phyloP scores from a whole-genome alignment of 805 yeast genomes.

The Brettanomyces sp. region DNA sequence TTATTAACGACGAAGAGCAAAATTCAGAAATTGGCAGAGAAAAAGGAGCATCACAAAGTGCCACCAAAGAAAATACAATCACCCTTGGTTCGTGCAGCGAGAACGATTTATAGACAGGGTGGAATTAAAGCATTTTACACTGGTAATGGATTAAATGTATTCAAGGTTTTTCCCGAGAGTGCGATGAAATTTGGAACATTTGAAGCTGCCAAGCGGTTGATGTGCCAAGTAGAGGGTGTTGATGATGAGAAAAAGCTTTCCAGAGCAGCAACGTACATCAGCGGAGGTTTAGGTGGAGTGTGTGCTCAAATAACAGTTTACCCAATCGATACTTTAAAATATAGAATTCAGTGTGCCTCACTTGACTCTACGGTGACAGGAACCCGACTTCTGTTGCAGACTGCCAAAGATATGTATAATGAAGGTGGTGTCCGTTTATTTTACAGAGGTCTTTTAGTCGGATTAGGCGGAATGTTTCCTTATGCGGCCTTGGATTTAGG shows the following conservation, averaged over 20 bases:
- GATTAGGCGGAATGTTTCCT: conserved; percentile 94
- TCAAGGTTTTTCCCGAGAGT: conserved; percentile 93
- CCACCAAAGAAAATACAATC: conserved; percentile 46
- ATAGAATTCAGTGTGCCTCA: conserved; percentile 87
- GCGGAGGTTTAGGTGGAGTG: conserved; percentile 97
- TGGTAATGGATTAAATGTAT: conserved; percentile 88
- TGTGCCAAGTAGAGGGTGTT: conserved; percentile 71
- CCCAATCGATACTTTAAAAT: conserved; percentile 92
- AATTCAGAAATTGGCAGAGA: conserved; percentile 23
- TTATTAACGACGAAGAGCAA: conserved; percentile 47
- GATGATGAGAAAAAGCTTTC: conserved; percentile 63
- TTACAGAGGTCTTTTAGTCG: conserved; percentile 82
- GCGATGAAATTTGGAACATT: conserved; percentile 97
- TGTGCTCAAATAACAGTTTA: conserved; percentile 86
- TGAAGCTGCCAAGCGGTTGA: conserved; percentile 70
- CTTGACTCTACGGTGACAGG: conserved; percentile 56
- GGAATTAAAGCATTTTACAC: conserved; percentile 85
- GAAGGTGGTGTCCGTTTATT: conserved; percentile 75
- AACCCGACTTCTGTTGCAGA: conserved; percentile 45
- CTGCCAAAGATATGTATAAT: conserved; percentile 68
- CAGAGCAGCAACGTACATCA: conserved; percentile 68
- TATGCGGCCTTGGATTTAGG: conserved; percentile 96
- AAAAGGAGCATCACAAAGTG: conserved; percentile 32
- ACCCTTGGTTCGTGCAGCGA: conserved; percentile 73
- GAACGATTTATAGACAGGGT: conserved; percentile 76